phyloP scores from a whole-genome alignment of 257 asterid genomes.

The Primulina eburnea region DNA sequence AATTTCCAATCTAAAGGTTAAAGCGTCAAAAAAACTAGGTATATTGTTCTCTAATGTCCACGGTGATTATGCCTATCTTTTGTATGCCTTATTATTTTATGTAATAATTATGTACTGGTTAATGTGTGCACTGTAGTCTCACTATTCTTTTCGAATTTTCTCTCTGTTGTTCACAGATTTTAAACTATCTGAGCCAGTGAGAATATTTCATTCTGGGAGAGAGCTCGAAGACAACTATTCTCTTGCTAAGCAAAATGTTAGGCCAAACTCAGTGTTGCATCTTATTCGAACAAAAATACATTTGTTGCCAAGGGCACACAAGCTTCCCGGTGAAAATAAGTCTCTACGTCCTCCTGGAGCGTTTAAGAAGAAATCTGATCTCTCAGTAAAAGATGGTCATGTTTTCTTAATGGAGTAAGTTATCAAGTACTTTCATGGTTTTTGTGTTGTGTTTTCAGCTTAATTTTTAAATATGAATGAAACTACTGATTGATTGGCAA shows the following conservation, averaged over 20 bases:
- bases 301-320: constrained; percentile 86
- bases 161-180: constrained; percentile 56
- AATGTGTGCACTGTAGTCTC: background rate
- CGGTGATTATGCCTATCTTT: constrained; percentile 14
- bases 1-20: constrained; percentile 73
- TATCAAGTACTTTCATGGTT: constrained; percentile 7
- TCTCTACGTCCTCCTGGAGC: constrained; percentile 99
- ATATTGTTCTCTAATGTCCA: constrained; percentile 12
- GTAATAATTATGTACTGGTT: background rate
- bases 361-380: constrained; percentile 95
- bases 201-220: constrained; percentile 71
- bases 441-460: constrained; percentile 18
- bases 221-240: constrained; percentile 88
- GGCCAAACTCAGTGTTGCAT: constrained; percentile 86
- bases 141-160: constrained; percentile 21
- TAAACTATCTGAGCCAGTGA: constrained; percentile 87
- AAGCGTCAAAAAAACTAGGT: constrained; percentile 97
- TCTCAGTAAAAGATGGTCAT: constrained; percentile 96
- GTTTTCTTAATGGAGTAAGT: constrained; percentile 98
- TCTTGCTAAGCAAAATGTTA: constrained; percentile 74
- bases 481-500: background rate
- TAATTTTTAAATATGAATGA: background rate
- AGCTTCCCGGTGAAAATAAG: constrained; percentile 94
- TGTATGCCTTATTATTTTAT: constrained; percentile 12
- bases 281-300: constrained; percentile 90